A percentile compares a stretch with the other conserved stretches of the same genome.
phyloP scores from a whole-genome alignment of 352 stramenopile genomes.

The Pythium pyrilobum region DNA sequence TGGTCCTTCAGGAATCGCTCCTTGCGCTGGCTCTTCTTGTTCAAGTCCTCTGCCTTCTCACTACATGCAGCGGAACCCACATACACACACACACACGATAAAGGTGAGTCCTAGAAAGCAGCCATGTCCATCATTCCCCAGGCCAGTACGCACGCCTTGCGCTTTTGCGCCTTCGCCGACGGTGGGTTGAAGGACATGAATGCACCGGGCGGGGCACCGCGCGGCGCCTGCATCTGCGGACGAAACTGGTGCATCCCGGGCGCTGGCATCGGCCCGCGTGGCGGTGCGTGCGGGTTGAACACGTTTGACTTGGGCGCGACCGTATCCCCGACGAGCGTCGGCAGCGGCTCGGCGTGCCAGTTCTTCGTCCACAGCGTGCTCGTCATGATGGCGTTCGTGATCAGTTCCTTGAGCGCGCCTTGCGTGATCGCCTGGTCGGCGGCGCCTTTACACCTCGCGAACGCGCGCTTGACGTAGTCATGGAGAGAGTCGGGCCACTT shows the following conservation, averaged over 20 bases:
- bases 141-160: constrained; percentile 47
- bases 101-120: not conserved
- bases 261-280: not conserved
- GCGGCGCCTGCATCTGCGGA: constrained; percentile 3
- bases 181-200: constrained; percentile 50
- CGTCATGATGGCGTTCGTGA: constrained; percentile 79
- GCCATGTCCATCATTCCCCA: too few species aligned
- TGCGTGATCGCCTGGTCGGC: constrained; percentile 76
- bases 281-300: constrained; percentile 1
- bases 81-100: not conserved
- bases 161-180: constrained; percentile 55
- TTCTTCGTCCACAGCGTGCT: constrained; percentile 85
- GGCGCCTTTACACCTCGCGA: constrained; percentile 68
- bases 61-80: not conserved
- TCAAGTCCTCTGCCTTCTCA: constrained; percentile 31
- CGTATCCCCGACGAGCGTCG: constrained; percentile 54
- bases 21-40: constrained; percentile 69
- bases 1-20: constrained; percentile 78
- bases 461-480: constrained; percentile 84
- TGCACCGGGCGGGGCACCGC: constrained; percentile 11
- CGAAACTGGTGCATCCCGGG: not conserved
- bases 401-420: constrained; percentile 73
- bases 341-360: constrained; percentile 70
- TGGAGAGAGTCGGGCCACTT: constrained; percentile 85
- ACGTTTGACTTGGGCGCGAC: constrained; percentile 18